These are phyloP conservation scores for Sporothrix curviconia DNA, from an alignment of 2,329 filamentous ascomycete genomes.

Conservation along the genomic window DNA sequence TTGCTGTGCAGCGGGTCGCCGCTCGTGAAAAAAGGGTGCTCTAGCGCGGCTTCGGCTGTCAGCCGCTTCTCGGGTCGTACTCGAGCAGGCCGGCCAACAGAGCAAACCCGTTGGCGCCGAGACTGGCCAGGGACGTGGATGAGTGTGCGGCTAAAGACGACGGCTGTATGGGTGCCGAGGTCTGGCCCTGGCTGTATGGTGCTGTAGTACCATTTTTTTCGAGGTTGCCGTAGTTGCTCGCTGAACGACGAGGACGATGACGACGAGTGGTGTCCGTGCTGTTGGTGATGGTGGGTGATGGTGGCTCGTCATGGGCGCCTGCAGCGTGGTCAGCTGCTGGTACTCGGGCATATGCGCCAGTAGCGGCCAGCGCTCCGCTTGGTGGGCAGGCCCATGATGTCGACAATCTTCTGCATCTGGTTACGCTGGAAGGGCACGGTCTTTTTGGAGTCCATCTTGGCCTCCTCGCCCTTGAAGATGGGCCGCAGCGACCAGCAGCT, in stretches of 20 bases:
- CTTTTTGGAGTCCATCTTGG: conserved; percentile 98
- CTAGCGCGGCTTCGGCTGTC: conserved; percentile 80
- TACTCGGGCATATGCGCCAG: conserved; percentile 84
- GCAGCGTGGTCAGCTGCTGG: conserved; percentile 55
- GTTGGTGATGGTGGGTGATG: conserved; percentile 35
- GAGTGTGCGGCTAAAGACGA: conserved; percentile 29
- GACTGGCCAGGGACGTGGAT: conserved; percentile 42
- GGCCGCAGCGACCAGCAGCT: conserved; percentile 81
- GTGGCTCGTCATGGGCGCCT: conserved; percentile 31
- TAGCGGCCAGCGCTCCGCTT: conserved; percentile 85
- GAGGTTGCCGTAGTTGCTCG: conserved; percentile 39
- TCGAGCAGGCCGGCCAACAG: conserved; percentile 77
- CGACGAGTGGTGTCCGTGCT: conserved; percentile 5
- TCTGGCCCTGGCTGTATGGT: conserved; percentile 56
- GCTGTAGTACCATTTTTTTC: conserved; percentile 75
- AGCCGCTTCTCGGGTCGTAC: conserved; percentile 84
- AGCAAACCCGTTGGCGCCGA: conserved; percentile 72
- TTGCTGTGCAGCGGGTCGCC: conserved; percentile 69
- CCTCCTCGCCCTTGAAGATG: conserved; percentile 98
- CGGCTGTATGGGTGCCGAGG: conserved; percentile 36
- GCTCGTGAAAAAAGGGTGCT: conserved; percentile 80
- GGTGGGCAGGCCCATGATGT: conserved; percentile 85
- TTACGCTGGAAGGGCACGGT: conserved; percentile 95
- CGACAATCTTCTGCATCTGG: conserved; percentile 98
- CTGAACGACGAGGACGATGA: background rate